Conservation (phyloP, 2,329 filamentous ascomycete species). For the Rutstroemia sp. region DNA sequence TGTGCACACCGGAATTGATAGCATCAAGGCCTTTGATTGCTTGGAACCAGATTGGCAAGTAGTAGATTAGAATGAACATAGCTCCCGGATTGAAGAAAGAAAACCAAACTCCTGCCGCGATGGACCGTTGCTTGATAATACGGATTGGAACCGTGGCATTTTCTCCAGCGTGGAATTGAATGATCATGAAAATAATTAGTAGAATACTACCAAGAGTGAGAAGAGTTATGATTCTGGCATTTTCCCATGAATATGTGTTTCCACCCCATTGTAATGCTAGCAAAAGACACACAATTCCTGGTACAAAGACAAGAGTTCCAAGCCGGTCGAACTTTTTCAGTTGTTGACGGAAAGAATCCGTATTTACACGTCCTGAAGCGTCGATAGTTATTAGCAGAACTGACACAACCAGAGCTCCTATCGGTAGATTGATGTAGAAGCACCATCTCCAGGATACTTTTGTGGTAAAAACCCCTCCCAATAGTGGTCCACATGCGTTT, state of each 20-base stretch:
- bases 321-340: slow-evolving; percentile 26
- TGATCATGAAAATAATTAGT: slow-evolving; percentile 21
- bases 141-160: slow-evolving; percentile 33
- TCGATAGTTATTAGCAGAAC: slow-evolving; percentile 2
- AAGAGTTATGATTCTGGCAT: slow-evolving; percentile 30
- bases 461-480: slow-evolving; percentile 28
- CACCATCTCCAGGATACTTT: slow-evolving; percentile 34
- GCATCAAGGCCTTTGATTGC: slow-evolving; percentile 35
- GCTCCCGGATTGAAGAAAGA: slow-evolving; percentile 26
- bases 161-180: slow-evolving; percentile 32
- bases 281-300: slow-evolving; percentile 27
- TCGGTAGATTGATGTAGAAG: slow-evolving; percentile 9
- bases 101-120: slow-evolving; percentile 29
- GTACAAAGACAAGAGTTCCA: slow-evolving; percentile 30
- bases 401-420: neutral
- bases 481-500: slow-evolving; percentile 21
- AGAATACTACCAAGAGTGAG: slow-evolving; percentile 28
- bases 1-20: slow-evolving; percentile 33
- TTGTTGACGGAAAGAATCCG: neutral
- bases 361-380: neutral
- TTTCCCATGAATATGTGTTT: slow-evolving; percentile 27
- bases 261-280: slow-evolving; percentile 32
- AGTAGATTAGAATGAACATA: slow-evolving; percentile 40
- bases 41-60: slow-evolving; percentile 42
- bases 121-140: slow-evolving; percentile 32